Percentiles rank a stretch among this genome's conserved stretches.
Evolutionary conservation across 352 stramenopile genomes (phyloP).

Genomic region (Globisporangium alternatum): DNA sequence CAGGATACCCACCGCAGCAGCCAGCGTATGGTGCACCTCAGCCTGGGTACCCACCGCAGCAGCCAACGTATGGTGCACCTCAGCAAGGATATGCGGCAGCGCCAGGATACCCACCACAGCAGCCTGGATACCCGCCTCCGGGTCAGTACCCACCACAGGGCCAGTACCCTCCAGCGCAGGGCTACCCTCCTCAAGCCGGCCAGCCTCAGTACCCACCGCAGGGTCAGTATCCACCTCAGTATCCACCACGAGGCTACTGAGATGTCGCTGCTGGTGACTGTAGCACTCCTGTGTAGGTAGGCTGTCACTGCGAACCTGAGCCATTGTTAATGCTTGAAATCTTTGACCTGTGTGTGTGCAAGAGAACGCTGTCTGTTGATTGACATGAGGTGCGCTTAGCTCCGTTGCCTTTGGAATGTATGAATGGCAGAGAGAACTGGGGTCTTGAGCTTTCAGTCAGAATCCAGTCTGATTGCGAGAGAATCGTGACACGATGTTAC

Average conservation of each 20-base stretch:
- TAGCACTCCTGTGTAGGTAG: neutral
- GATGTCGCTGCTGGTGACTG: neutral
- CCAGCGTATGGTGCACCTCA: neutral
- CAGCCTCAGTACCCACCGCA: slow-evolving; percentile 23
- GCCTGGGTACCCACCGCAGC: slow-evolving; percentile 21
- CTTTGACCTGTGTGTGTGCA: neutral
- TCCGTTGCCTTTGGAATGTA: too few relatives aligned
- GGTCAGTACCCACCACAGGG: slow-evolving; percentile 25
- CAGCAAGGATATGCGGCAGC: neutral
- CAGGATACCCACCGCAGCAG: slow-evolving; percentile 23
- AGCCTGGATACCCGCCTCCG: slow-evolving; percentile 8
- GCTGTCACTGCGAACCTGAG: neutral
- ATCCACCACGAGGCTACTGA: slow-evolving; percentile 23
- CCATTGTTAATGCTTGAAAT: neutral
- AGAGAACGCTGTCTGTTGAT: neutral
- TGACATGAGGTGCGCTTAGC: neutral
- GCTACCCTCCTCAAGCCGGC: slow-evolving; percentile 24
- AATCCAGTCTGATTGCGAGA: too few relatives aligned
- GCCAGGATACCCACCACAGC: slow-evolving; percentile 20
- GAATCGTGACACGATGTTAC: too few relatives aligned
- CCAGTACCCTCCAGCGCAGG: slow-evolving; percentile 27
- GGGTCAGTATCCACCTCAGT: slow-evolving; percentile 30
- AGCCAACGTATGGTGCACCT: neutral
- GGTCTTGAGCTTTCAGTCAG: neutral
- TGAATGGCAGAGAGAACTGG: too few relatives aligned